phyloP scores from a whole-genome alignment of 352 stramenopile species.

The Pythium periplocum region DNA sequence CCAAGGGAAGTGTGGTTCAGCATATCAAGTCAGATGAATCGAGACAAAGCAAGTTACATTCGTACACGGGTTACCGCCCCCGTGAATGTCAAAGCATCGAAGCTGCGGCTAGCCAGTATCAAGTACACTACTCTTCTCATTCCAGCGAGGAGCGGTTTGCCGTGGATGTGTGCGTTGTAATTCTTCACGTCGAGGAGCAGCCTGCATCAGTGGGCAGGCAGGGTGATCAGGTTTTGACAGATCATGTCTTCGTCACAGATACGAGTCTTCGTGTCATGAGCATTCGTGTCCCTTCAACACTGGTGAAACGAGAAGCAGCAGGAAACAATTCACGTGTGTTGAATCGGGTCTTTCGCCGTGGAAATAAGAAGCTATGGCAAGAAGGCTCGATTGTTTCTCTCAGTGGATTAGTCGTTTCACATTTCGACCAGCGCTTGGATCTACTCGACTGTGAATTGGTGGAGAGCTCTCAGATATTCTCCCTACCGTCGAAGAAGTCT shows the following conservation, averaged over 20 bases:
- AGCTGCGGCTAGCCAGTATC: not conserved
- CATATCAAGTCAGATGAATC: constrained; percentile 13
- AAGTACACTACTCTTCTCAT: constrained; percentile 1
- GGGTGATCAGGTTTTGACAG: constrained; percentile 5
- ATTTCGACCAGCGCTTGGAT: constrained; percentile 50
- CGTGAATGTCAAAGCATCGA: constrained; percentile 8
- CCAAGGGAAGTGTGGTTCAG: constrained; percentile 50
- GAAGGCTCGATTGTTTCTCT: constrained; percentile 49
- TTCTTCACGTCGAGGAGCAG: constrained; percentile 10
- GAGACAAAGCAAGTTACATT: not conserved
- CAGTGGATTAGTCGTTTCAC: constrained; percentile 51
- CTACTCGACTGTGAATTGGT: constrained; percentile 52
- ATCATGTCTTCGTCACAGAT: constrained; percentile 63
- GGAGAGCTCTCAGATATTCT: constrained; percentile 50
- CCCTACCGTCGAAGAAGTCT: constrained; percentile 55
- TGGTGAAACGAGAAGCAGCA: not conserved
- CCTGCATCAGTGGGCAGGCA: not conserved
- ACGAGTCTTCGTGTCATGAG: constrained; percentile 44
- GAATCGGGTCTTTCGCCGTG: constrained; percentile 30
- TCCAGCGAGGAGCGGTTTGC: constrained; percentile 9
- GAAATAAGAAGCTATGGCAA: constrained; percentile 43
- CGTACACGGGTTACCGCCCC: not conserved
- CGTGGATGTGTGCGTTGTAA: constrained; percentile 14
- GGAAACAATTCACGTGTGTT: not conserved
- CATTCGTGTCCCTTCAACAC: constrained; percentile 30